Conservation (phyloP, 2,329 filamentous ascomycete genomes). For the Alternaria brassicicola region DNA sequence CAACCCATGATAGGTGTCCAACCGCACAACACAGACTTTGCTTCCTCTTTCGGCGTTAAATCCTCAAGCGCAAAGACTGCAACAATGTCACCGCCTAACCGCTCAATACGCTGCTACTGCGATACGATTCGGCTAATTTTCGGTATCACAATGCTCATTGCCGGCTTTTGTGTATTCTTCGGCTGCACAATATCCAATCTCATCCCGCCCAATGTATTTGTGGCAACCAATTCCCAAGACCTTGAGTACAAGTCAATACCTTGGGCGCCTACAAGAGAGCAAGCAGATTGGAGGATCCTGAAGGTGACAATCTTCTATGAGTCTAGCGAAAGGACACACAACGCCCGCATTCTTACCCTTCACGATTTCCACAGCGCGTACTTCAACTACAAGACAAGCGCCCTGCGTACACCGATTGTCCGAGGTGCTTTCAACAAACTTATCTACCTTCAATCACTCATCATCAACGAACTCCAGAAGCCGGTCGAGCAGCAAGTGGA, state of each 20-base stretch:
- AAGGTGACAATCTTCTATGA: not conserved
- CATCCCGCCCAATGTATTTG: not conserved
- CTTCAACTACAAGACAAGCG: constrained; percentile 41
- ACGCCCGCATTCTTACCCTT: not conserved
- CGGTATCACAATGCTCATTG: not conserved
- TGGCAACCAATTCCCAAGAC: not conserved
- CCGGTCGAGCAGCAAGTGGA: constrained; percentile 21
- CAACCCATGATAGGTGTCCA: not conserved
- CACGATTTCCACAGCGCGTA: not conserved
- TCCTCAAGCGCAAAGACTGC: not conserved
- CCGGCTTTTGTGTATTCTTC: not conserved
- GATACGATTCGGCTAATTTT: not conserved
- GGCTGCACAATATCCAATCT: not conserved
- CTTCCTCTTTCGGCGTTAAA: not conserved
- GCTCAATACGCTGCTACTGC: not conserved
- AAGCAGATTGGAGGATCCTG: not conserved
- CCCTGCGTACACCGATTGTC: constrained; percentile 42
- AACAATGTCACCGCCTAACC: not conserved
- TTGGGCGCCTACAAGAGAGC: not conserved
- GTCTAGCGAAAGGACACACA: not conserved
- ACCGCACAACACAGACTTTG: not conserved
- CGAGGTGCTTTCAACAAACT: constrained; percentile 48
- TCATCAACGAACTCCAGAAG: constrained; percentile 32
- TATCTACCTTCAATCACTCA: constrained; percentile 31
- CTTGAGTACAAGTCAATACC: not conserved